Base-by-base conservation (phyloP, 768 basidiomycete genomes). In the Pleurotus giganteus region DNA sequence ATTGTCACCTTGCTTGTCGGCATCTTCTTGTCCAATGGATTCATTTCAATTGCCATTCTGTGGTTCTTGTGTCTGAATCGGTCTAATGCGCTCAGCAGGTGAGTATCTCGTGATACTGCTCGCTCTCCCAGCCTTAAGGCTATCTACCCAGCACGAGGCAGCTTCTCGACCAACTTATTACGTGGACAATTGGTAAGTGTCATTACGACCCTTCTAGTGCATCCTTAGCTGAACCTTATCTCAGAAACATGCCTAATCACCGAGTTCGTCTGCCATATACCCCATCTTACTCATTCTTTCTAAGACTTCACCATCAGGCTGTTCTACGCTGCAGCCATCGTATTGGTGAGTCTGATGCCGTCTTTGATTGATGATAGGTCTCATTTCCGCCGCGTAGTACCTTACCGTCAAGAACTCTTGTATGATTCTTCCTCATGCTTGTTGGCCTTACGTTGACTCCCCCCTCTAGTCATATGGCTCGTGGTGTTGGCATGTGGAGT, bases 181-280 rank as follows among this genome's bases (percentile, higher is more conserved):
- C 34, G 4, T 51, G 49, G 49, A 51, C 49, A 21, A 36, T 51
- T 24, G 49, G 49, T 51, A 4, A 4, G 49, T 39, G 7, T 17
- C 34, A 15, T 41, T 4, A 7, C 17, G 4, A 36, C 19, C 12
- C 8, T 9, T 51, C 26, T 47, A 24, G 26, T 51, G 11, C n/a
- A 17, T 5, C 15, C 12, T 15, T 21, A 11, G 32, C 15, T 11
- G 7, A 13, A 9, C 17, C 9, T 47, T n/a, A 13, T 4, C 17
- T 34, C 26, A 51, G 49, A 51, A 51, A 51, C 49, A 6, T 51
- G 49, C 21, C 23, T 51, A 32, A 37, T 51, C 11, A 51, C 49
- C 21, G 49, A 51, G 49, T 51, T n/a, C 11, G 34, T 37, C 17
- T 28, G 3, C 17, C 12, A 41, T 41, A n/a, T 12, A 15, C 21